Conservation (phyloP, 2,329 filamentous ascomycete species). For the Alternaria hordeiaustralica region DNA sequence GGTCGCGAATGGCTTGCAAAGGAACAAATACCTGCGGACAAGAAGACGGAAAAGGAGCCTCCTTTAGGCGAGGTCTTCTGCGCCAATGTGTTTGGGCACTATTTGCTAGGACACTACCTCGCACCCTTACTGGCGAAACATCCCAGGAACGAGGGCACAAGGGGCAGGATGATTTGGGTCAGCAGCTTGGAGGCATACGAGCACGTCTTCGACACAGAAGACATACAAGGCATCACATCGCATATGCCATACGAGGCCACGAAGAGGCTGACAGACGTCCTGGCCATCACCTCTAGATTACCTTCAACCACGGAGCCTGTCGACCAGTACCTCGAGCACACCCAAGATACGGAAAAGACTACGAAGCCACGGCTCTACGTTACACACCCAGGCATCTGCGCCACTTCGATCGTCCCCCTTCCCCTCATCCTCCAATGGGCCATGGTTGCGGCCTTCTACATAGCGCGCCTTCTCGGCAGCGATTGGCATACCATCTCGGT, state of each 20-base stretch:
- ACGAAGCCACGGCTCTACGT: slow-evolving; percentile 71
- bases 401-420: slow-evolving; percentile 80
- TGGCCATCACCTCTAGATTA: slow-evolving; percentile 75
- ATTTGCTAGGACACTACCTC: slow-evolving; percentile 82
- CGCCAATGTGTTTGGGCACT: slow-evolving; percentile 95
- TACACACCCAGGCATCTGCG: slow-evolving; percentile 85
- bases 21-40: slow-evolving; percentile 55
- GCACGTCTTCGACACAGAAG: slow-evolving; percentile 65
- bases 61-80: slow-evolving; percentile 82
- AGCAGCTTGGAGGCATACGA: slow-evolving; percentile 76
- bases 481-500: slow-evolving; percentile 84
- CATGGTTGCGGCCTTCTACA: slow-evolving; percentile 71
- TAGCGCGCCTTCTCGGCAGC: slow-evolving; percentile 80
- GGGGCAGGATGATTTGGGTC: slow-evolving; percentile 82
- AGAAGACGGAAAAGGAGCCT: slow-evolving; percentile 57
- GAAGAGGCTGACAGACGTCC: slow-evolving; percentile 85
- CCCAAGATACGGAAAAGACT: slow-evolving; percentile 18
- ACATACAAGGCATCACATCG: slow-evolving; percentile 76
- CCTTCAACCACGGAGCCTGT: slow-evolving; percentile 64
- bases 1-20: slow-evolving; percentile 61
- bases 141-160: slow-evolving; percentile 45
- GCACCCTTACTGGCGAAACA: slow-evolving; percentile 71
- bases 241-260: slow-evolving; percentile 78
- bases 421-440: slow-evolving; percentile 70
- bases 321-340: slow-evolving; percentile 31